Evolutionary conservation across 305 asterid species (phyloP).

Genomic region (Rubia tinctorum): DNA sequence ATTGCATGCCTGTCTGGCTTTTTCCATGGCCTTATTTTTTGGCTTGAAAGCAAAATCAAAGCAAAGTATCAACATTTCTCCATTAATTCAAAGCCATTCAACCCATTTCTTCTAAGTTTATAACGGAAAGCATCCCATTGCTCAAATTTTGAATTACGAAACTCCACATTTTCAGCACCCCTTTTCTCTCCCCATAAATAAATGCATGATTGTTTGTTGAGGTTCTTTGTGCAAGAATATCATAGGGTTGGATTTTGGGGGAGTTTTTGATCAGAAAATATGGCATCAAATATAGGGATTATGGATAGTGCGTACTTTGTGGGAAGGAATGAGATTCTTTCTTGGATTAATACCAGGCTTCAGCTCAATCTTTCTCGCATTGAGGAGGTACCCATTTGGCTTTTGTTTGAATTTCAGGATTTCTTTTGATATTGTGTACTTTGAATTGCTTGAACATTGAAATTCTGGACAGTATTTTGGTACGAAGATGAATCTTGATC

Average conservation of each 20-base stretch:
- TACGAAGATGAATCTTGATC: constrained; percentile 9
- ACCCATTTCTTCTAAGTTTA: constrained; percentile 8
- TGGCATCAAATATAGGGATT: constrained; percentile 82
- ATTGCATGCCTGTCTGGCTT: neutral
- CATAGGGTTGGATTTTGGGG: constrained; percentile 11
- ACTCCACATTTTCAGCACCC: constrained; percentile 30
- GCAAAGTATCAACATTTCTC: neutral
- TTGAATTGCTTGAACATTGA: constrained; percentile 1
- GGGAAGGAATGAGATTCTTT: constrained; percentile 83
- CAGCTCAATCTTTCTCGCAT: constrained; percentile 73
- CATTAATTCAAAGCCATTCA: constrained; percentile 17
- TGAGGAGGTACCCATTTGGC: constrained; percentile 57
- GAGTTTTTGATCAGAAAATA: constrained; percentile 17
- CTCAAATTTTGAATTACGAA: constrained; percentile 42
- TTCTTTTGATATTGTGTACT: neutral
- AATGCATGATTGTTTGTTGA: neutral
- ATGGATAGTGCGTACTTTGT: constrained; percentile 96
- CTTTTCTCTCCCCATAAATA: constrained; percentile 19
- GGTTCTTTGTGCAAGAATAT: neutral
- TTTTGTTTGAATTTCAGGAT: neutral
- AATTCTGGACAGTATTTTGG: neutral
- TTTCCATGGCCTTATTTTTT: neutral
- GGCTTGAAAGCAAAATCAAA: neutral
- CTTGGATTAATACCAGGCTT: constrained; percentile 84
- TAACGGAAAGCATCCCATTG: constrained; percentile 15